Percentiles rank a stretch among this genome's conserved stretches.
Evolutionary conservation across 768 basidiomycete species (phyloP).

Genomic region (Leccinum ochraceum): DNA sequence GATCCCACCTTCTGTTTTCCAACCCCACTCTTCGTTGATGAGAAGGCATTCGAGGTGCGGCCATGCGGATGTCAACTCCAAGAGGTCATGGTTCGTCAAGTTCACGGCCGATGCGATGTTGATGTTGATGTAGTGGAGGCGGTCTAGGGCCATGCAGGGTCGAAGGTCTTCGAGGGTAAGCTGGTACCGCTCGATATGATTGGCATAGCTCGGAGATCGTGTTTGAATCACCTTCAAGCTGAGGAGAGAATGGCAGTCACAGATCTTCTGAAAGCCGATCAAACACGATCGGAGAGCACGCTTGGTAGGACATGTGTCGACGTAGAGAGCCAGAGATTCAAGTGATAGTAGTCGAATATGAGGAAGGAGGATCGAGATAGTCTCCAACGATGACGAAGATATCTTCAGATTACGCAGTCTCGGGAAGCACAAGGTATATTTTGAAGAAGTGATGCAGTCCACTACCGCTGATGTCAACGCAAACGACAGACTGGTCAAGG

Average conservation of each 20-base stretch:
- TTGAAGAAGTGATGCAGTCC: constrained; percentile 7
- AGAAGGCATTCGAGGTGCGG: constrained; percentile 16
- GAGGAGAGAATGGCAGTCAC: constrained; percentile 3
- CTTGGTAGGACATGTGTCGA: constrained; percentile 16
- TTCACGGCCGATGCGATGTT: constrained; percentile 13
- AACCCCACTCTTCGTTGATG: constrained; percentile 25
- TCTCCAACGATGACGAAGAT: constrained; percentile 3
- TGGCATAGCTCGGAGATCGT: constrained; percentile 1
- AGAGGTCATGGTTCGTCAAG: constrained; percentile 12
- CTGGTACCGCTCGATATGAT: constrained; percentile 3
- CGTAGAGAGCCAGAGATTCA: constrained; percentile 8
- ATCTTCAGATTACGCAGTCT: constrained; percentile 15
- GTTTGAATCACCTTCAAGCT: constrained; percentile 14
- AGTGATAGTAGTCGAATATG: background rate
- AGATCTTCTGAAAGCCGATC: constrained; percentile 7
- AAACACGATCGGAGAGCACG: constrained; percentile 10
- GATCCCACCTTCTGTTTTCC: constrained; percentile 17
- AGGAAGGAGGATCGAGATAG: constrained; percentile 1
- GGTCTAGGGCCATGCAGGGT: constrained; percentile 16
- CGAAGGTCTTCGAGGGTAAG: constrained; percentile 21
- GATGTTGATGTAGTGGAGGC: constrained; percentile 16
- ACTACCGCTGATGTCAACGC: background rate
- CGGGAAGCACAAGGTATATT: constrained; percentile 3
- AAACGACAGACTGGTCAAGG: constrained; percentile 14
- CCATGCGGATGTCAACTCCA: constrained; percentile 20